Evolutionary conservation across 495 filamentous ascomycete species (phyloP), one percentile per base, ranked within the genome.

Genomic region (Tuber magnatum): DNA sequence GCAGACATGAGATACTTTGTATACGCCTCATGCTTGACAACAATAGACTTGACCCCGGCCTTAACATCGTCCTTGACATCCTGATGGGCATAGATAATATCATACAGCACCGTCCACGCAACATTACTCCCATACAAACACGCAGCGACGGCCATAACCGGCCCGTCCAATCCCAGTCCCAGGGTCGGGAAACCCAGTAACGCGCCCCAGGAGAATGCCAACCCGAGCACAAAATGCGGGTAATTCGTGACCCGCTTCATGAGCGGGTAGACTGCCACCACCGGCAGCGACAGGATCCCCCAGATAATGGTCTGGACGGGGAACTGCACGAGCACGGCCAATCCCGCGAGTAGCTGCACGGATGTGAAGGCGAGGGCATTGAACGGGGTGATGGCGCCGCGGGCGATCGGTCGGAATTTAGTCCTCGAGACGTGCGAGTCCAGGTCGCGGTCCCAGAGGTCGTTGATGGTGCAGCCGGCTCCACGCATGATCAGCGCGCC

Each of bases 11-110:
- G 88, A 42, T 90, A 86, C 85, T 97, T 98, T 9, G 95, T 97
- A 78, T 97, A 88, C 39, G 90, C 86, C 76, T 96, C 92, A 80
- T 99, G 94, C 82, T 91, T 90, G 38, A 98, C 87, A 28, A 92
- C 94, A 82, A 97, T 99, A 78, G 91, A 93, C 85, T 97, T 98
- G 85, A 99, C 97, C 1, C 95, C 95, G 0, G 92, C 94, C 82
- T 92, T 92, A 44, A 89, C 89, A 82, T 99, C 95, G 80, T 99
- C 95, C 81, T 91, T 92, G 83, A 99, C 94, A 78, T 99, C 95
- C 91, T 97, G 97, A 84, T 97, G 94, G 44, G 96, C 95, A 84
- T 99, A 99, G 32, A 99, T 97, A 91, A 97, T 97, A 84, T 99
- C 95, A 81, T 99, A 99, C 74, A 97, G 83, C 65, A 98, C 88